Evolutionary conservation across 2,329 filamentous ascomycete genomes (phyloP), one percentile per base, ranked within the genome.

Genomic region (Epichloe hybrida): DNA sequence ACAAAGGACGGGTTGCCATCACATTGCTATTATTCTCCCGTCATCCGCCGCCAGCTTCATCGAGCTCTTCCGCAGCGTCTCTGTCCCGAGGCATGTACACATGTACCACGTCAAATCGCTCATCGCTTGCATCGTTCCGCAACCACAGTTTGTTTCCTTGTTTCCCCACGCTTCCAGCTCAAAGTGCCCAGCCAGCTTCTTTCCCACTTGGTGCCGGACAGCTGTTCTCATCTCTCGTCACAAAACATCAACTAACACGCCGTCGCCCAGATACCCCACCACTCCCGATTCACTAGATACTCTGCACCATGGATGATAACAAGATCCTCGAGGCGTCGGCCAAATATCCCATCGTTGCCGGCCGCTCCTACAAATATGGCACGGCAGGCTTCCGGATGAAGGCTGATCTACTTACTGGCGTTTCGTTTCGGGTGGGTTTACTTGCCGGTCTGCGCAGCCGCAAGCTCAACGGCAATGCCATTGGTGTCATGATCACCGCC

Each of bases 401-500:
- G 64, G 79, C 80, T 35, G 84, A 89, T 61, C 79, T 95, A 51
- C 84, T 97, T 61, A 87, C 94, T 64, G 93, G 88, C 37, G 88
- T 98, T 56, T 81, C 95, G 59, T 96, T 91, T 70, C 84, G 90
- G 45, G 90, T 96, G 57, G 93, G 91, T 48, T 79, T 98, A 54
- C 80, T 96, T 52, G 88, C 93, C 36, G 82, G 86, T 51, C 78
- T 97, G 48, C 85, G 93, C 56, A 96, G 89, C 57, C 86, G 88
- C 65, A 94, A 93, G 70, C 80, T 94, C 60, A 84, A 84, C 66
- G 85, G 89, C 57, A 87, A 94, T 72, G 85, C 88, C 60, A 95
- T 98, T 63, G 93, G 93, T 63, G 84, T 98, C 58, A 95, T 95
- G 89, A 86, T 95, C 67, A 95, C 89, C 41, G 89, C 89, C 55